Evolutionary conservation across 208 protist genomes (phyloP), one percentile per base, ranked within the genome.

Genomic region (Crithidia thermophila): DNA sequence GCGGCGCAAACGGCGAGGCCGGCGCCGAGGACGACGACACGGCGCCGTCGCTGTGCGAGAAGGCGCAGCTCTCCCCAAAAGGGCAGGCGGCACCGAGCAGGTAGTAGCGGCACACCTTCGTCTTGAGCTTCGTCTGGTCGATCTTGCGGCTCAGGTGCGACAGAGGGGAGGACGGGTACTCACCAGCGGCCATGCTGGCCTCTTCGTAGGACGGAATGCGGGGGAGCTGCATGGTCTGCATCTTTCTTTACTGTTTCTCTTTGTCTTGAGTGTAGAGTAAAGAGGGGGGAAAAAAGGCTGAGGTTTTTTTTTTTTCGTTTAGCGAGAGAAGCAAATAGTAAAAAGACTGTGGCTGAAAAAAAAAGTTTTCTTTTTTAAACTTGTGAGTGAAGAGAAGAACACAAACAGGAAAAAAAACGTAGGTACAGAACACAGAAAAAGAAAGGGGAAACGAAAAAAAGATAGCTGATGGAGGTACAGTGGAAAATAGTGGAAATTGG

Each of bases 71-170:
- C 27, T 91, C 81, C 20, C 84, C 89, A 56, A 94, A 97, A 4
- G 85, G 83, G 77, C 92, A 97, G 28, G 64, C 59, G 11, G 81
- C 21, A 23, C 89, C 85, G 43, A 81, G 66, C 14, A 79, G 33
- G 65, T 78, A 97, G 82, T 95, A 89, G 77, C 88, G 85, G 83
- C 92, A 97, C 74, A 87, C 66, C 70, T 91, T 93, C 25, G 90
- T 95, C 71, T 91, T 90, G 68, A 84, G 90, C 79, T 97, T 97
- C 63, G 67, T 80, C 68, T 79, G 77, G 67, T 95, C 92, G 18
- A 95, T 92, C 61, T 85, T 74, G 67, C 83, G 72, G 49, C 75
- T 75, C 23, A 75, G 45, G 37, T 62, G 59, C 16, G 27, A 7
- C n/a, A 67, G 42, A 0, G 59, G 59, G 13, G 69, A 67, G 9